Percentiles rank a stretch among this genome's conserved stretches.
Evolutionary conservation across 768 basidiomycete genomes (phyloP).

Genomic region (Cystofilobasidium macerans): DNA sequence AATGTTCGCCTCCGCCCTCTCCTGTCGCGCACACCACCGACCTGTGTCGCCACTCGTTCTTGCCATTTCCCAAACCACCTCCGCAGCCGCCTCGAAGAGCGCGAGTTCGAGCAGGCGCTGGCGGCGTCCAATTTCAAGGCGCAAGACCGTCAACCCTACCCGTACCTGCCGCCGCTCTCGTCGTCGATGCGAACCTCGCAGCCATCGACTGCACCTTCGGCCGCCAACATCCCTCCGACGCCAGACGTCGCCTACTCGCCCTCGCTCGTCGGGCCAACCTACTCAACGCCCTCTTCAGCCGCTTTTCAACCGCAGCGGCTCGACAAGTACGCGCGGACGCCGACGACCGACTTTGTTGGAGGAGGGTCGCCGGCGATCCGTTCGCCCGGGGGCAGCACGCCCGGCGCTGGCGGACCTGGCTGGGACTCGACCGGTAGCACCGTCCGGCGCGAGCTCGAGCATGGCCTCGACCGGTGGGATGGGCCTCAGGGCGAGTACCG

Average conservation of each 20-base stretch:
- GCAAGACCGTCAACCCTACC: too few relatives aligned
- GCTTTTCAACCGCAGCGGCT: not conserved
- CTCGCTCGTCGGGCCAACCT: not conserved
- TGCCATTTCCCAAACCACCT: not conserved
- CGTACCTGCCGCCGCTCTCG: not conserved
- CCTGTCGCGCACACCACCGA: not conserved
- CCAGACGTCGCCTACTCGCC: not conserved
- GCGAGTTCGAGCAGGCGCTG: not conserved
- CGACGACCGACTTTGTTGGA: too few relatives aligned
- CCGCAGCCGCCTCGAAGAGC: not conserved
- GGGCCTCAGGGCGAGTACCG: not conserved
- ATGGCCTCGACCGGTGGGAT: not conserved
- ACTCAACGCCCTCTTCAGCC: not conserved
- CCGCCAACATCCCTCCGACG: not conserved
- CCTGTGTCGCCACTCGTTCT: not conserved
- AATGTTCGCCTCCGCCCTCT: not conserved
- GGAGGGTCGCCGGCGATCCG: not conserved
- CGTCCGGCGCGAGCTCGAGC: not conserved
- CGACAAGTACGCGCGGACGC: not conserved
- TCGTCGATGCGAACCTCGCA: not conserved
- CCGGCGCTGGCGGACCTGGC: not conserved
- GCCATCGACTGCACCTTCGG: not conserved
- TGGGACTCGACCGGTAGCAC: not conserved
- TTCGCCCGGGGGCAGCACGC: too few relatives aligned
- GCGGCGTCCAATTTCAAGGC: not conserved